Conservation (phyloP, 1,284 basidiomycete species). For the Phlebopus sp. region DNA sequence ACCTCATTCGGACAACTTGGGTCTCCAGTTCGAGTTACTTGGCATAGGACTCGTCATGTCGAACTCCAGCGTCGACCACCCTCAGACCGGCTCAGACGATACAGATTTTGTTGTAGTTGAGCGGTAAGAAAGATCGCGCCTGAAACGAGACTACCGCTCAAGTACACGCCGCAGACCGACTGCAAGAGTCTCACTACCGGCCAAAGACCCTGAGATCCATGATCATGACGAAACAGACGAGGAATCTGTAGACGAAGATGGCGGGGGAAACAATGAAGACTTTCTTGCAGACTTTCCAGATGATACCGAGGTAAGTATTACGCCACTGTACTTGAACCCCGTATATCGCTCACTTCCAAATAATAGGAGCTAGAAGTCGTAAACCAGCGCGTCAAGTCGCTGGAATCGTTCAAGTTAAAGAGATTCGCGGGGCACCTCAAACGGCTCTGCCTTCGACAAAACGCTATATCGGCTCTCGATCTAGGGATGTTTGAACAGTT, state of each 20-base stretch:
- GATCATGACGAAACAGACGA: constrained; percentile 35
- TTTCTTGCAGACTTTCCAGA: constrained; percentile 56
- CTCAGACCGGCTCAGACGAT: constrained; percentile 14
- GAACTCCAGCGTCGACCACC: constrained; percentile 11
- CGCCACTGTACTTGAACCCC: constrained; percentile 3
- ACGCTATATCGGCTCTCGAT: constrained; percentile 74
- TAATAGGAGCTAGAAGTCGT: constrained; percentile 81
- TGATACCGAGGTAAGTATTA: constrained; percentile 60
- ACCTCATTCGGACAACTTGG: background rate
- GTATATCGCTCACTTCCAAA: constrained; percentile 31
- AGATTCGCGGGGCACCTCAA: constrained; percentile 72
- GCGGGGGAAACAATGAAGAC: constrained; percentile 47
- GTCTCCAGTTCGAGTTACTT: background rate
- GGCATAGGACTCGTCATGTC: constrained; percentile 23
- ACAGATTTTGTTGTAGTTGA: constrained; percentile 25
- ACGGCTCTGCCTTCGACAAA: constrained; percentile 88
- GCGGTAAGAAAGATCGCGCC: constrained; percentile 16
- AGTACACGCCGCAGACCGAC: constrained; percentile 20
- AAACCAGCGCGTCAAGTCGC: constrained; percentile 73
- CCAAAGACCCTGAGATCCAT: constrained; percentile 20
- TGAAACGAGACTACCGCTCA: background rate
- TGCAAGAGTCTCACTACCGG: constrained; percentile 47
- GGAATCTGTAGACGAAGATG: constrained; percentile 44
- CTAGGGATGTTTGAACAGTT: constrained; percentile 65
- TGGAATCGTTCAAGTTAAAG: constrained; percentile 62